Evolutionary conservation across 768 basidiomycete species (phyloP).

Genomic region (Kwoniella pini): DNA sequence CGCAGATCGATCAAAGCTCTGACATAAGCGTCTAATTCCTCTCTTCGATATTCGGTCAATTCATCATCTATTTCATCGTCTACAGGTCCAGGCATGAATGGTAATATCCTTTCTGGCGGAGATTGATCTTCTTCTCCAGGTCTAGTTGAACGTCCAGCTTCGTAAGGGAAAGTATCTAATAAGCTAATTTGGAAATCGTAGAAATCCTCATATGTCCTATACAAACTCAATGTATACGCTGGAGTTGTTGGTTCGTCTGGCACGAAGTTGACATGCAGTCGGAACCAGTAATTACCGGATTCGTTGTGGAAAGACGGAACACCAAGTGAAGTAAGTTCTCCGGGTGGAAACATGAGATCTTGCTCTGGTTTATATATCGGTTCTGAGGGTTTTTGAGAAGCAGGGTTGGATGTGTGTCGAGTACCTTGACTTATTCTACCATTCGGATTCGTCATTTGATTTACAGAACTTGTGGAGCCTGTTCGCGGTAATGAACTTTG

Average conservation of each 20-base stretch:
- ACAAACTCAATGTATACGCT: constrained; percentile 72
- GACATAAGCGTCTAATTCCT: constrained; percentile 87
- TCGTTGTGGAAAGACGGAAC: constrained; percentile 98
- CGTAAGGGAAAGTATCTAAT: constrained; percentile 80
- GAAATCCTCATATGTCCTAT: constrained; percentile 96
- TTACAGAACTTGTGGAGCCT: constrained; percentile 20
- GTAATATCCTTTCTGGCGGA: constrained; percentile 69
- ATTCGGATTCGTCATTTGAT: constrained; percentile 10
- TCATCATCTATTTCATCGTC: constrained; percentile 72
- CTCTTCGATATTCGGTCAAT: constrained; percentile 73
- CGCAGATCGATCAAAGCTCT: constrained; percentile 74
- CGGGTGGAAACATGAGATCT: constrained; percentile 55
- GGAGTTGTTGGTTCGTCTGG: constrained; percentile 64
- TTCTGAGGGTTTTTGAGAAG: not conserved
- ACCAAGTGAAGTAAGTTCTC: constrained; percentile 79
- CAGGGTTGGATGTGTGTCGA: not conserved
- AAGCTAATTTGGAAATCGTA: constrained; percentile 94
- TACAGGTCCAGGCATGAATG: constrained; percentile 96
- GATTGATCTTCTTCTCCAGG: constrained; percentile 35
- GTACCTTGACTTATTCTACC: not conserved
- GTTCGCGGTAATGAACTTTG: constrained; percentile 21
- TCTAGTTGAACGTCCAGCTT: constrained; percentile 70
- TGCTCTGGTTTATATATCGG: constrained; percentile 42
- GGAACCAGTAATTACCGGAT: constrained; percentile 96
- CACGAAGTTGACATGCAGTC: constrained; percentile 83